Percentiles rank a stretch among this genome's conserved stretches.
These are phyloP conservation scores for Pulveroboletus frians DNA, from an alignment of 768 basidiomycete genomes.

Conservation along the genomic window DNA sequence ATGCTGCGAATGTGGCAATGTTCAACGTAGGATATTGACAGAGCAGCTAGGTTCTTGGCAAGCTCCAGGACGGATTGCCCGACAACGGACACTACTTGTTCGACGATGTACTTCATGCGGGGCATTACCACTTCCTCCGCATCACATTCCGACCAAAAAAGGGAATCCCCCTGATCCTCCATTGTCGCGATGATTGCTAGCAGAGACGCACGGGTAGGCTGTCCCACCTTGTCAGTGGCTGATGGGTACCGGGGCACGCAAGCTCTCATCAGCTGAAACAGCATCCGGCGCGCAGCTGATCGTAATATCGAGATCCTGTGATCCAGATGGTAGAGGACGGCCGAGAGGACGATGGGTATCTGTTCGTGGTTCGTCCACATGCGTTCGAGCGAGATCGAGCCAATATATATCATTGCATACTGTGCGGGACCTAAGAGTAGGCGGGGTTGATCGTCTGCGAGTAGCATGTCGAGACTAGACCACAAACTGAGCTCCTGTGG, in stretches of 20 bases:
- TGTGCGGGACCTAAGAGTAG: constrained; percentile 76
- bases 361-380: constrained; percentile 70
- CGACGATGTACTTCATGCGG: constrained; percentile 66
- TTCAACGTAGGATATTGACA: constrained; percentile 82
- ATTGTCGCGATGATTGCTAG: constrained; percentile 49
- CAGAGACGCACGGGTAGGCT: constrained; percentile 44
- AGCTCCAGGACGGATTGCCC: constrained; percentile 67
- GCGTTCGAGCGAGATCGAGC: constrained; percentile 69
- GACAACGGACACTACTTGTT: constrained; percentile 60
- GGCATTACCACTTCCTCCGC: constrained; percentile 47
- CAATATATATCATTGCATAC: constrained; percentile 81
- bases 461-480: constrained; percentile 75
- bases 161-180: constrained; percentile 50
- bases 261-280: constrained; percentile 79
- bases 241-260: constrained; percentile 78
- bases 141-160: constrained; percentile 75
- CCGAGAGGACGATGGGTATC: constrained; percentile 72
- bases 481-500: constrained; percentile 69
- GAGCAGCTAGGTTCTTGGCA: constrained; percentile 69
- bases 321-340: constrained; percentile 77
- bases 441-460: constrained; percentile 61
- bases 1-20: constrained; percentile 80
- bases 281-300: constrained; percentile 65
- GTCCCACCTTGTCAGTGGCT: constrained; percentile 51
- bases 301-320: constrained; percentile 68